A percentile compares a stretch with the other conserved stretches of the same genome.
Evolutionary conservation across 306 rosid species (phyloP).

Genomic region (Ceratonia siliqua): DNA sequence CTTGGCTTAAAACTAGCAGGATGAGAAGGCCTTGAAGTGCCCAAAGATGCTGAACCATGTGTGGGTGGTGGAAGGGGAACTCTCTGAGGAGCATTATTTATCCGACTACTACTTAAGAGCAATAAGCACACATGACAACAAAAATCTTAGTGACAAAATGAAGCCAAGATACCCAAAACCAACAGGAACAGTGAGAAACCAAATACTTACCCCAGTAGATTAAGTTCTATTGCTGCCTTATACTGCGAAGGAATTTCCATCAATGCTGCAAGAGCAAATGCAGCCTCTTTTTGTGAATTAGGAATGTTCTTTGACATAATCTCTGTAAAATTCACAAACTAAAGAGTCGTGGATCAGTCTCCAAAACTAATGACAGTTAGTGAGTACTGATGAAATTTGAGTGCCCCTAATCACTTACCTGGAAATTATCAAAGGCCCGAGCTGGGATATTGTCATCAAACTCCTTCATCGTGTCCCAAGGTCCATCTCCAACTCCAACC

Average conservation of each 20-base stretch:
- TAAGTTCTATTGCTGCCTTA: constrained; percentile 85
- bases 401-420: constrained; percentile 59
- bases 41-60: constrained; percentile 52
- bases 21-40: constrained; percentile 50
- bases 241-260: constrained; percentile 99
- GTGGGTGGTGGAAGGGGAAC: constrained; percentile 83
- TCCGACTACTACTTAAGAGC: constrained; percentile 44
- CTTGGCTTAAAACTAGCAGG: constrained; percentile 51
- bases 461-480: constrained; percentile 98
- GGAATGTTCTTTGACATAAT: constrained; percentile 80
- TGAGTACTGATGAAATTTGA: not conserved
- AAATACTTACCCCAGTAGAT: constrained; percentile 67
- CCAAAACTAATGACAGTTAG: constrained; percentile 1
- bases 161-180: constrained; percentile 8
- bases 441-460: constrained; percentile 95
- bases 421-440: constrained; percentile 89
- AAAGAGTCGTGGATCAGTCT: constrained; percentile 33
- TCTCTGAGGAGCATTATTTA: constrained; percentile 59
- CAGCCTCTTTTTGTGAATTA: constrained; percentile 76
- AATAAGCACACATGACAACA: constrained; percentile 33
- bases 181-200: constrained; percentile 19
- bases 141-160: constrained; percentile 17
- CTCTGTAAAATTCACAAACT: constrained; percentile 89
- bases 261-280: constrained; percentile 89
- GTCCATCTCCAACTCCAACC: constrained; percentile 99